A percentile compares a stretch with the other conserved stretches of the same genome.
Evolutionary conservation across 73 alveolate genomes (phyloP).

Genomic region (Uronychia binucleata): DNA sequence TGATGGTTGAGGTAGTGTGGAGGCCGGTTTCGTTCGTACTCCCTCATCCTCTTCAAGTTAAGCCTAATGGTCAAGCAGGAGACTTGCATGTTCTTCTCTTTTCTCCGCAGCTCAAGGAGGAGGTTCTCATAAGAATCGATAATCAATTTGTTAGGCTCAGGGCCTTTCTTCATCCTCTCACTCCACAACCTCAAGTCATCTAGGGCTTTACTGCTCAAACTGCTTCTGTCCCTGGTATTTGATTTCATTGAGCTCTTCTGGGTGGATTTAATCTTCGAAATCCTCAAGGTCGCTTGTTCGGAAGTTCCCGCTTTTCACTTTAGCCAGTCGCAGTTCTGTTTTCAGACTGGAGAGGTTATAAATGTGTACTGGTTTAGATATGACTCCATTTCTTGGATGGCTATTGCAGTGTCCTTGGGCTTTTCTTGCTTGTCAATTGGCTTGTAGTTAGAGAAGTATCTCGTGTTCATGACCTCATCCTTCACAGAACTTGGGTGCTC

Average conservation of each 20-base stretch:
- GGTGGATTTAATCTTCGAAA: not conserved
- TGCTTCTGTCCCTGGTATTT: slow-evolving; percentile 69
- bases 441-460: slow-evolving; percentile 68
- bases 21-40: slow-evolving; percentile 91
- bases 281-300: not conserved
- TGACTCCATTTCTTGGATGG: slow-evolving; percentile 67
- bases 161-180: slow-evolving; percentile 70
- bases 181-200: slow-evolving; percentile 46
- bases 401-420: slow-evolving; percentile 70
- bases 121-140: slow-evolving; percentile 75
- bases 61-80: not conserved
- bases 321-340: slow-evolving; percentile 57
- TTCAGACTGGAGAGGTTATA: too few relatives aligned
- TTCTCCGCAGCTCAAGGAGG: slow-evolving; percentile 75
- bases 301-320: slow-evolving; percentile 52
- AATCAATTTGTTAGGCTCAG: slow-evolving; percentile 67
- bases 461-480: slow-evolving; percentile 84
- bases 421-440: slow-evolving; percentile 57
- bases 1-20: too few relatives aligned
- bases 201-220: slow-evolving; percentile 45
- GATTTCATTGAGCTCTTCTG: slow-evolving; percentile 27
- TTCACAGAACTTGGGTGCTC: slow-evolving; percentile 78
- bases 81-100: slow-evolving; percentile 69
- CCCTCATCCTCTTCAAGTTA: slow-evolving; percentile 74
- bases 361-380: too few relatives aligned